These are phyloP conservation scores for Naumovozyma baii DNA, from an alignment of 805 yeast genomes.

Conservation along the genomic window DNA sequence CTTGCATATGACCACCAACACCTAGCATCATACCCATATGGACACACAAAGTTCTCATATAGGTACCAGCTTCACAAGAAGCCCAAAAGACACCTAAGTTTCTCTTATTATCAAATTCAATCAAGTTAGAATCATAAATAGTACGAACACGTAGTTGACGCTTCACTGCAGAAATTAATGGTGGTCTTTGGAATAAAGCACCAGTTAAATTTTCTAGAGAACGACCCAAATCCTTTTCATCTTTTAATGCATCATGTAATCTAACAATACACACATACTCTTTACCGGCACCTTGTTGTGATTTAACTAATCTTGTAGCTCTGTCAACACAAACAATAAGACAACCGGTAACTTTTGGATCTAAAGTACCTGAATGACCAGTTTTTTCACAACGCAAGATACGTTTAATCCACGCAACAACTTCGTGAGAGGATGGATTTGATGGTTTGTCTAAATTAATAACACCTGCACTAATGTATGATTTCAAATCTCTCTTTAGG, in stretches of 20 bases:
- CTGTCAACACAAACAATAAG: conserved; percentile 95
- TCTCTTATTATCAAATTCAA: conserved; percentile 92
- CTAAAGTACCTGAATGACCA: conserved; percentile 98
- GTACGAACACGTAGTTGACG: conserved; percentile 98
- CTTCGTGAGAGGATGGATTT: conserved; percentile 97
- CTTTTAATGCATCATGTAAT: conserved; percentile 86
- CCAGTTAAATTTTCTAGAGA: conserved; percentile 92
- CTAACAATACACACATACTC: conserved; percentile 97
- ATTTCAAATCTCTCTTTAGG: conserved; percentile 82
- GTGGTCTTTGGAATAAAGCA: conserved; percentile 98
- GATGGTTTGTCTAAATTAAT: conserved; percentile 97
- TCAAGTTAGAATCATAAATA: conserved; percentile 87
- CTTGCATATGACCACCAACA: conserved; percentile 99
- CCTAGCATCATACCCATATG: conserved; percentile 97
- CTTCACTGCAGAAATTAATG: conserved; percentile 96
- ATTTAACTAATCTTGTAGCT: conserved; percentile 95
- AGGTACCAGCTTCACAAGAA: conserved; percentile 98
- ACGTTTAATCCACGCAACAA: conserved; percentile 98
- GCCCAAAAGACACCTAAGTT: conserved; percentile 99
- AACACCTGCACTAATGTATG: conserved; percentile 88
- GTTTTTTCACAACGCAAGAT: conserved; percentile 93
- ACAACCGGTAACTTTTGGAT: conserved; percentile 98
- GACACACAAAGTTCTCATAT: conserved; percentile 98
- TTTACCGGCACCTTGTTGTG: conserved; percentile 99
- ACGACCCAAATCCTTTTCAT: conserved; percentile 80